These are phyloP conservation scores for Micromonas pusilla DNA, from an alignment of 139 green algal species.

Conservation along the genomic window DNA sequence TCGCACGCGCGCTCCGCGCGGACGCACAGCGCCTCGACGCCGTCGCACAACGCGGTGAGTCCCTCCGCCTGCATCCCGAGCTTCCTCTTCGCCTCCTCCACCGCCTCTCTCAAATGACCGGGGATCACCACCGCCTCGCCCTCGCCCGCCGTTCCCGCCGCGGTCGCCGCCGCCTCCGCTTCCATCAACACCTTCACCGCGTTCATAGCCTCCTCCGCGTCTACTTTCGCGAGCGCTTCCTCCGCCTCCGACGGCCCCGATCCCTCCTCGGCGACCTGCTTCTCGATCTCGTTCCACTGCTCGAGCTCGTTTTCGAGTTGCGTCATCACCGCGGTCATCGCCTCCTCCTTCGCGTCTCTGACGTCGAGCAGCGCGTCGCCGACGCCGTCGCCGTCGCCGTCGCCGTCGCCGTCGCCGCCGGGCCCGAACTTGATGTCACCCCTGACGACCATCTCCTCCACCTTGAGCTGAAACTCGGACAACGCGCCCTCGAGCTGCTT, in stretches of 20 bases:
- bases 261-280: not conserved
- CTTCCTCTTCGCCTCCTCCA: not conserved
- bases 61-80: slow-evolving; percentile 5
- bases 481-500: not conserved
- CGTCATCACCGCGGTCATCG: not conserved
- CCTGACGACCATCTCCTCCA: slow-evolving; percentile 7
- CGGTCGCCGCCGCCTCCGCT: not conserved
- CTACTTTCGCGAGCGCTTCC: not conserved
- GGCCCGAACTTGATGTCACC: slow-evolving; percentile 7
- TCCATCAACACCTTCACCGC: not conserved
- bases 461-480: slow-evolving; percentile 5
- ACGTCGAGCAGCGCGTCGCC: too few species aligned
- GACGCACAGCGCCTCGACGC: slow-evolving; percentile 8
- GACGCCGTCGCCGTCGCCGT: too few species aligned
- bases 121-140: too few species aligned
- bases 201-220: not conserved
- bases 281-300: not conserved
- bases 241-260: not conserved
- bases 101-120: too few species aligned
- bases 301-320: not conserved
- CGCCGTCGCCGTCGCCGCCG: not conserved
- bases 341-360: not conserved
- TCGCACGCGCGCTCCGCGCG: slow-evolving; percentile 4
- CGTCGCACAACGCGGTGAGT: not conserved
- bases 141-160: not conserved